Percentiles rank a stretch among this genome's conserved stretches.
Conservation (phyloP, 768 basidiomycete genomes). For the Amyloporia xantha region DNA sequence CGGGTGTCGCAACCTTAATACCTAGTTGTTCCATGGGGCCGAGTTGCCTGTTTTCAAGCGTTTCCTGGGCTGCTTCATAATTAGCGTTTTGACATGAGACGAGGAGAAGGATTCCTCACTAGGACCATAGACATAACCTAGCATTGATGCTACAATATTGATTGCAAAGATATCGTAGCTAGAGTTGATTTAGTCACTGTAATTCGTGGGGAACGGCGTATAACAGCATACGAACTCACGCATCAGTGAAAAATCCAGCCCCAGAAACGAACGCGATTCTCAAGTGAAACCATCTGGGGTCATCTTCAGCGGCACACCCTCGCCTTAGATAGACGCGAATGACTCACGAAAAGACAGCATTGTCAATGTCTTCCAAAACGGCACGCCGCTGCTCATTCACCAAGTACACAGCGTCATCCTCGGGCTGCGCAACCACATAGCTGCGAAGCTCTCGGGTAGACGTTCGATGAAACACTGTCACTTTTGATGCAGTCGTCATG, state of each 20-base stretch:
- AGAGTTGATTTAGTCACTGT: neutral
- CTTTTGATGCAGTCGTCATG: neutral
- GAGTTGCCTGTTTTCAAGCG: conserved; percentile 16
- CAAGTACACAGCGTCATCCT: conserved; percentile 4
- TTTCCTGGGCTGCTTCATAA: no score
- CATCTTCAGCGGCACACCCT: neutral
- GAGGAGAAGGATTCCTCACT: neutral
- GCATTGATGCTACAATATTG: conserved; percentile 39
- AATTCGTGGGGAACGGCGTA: neutral
- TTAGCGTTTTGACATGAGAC: no score
- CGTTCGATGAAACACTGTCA: neutral
- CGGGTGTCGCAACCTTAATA: conserved; percentile 36
- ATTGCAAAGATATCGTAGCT: conserved; percentile 37
- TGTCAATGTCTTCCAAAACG: conserved; percentile 44
- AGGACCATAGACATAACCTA: conserved; percentile 36
- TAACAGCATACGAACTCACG: conserved; percentile 17
- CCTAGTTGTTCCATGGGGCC: conserved; percentile 41
- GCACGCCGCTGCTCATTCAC: conserved; percentile 34
- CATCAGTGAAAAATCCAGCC: conserved; percentile 26
- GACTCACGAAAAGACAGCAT: conserved; percentile 39
- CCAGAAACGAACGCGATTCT: conserved; percentile 35
- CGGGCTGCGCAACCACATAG: neutral
- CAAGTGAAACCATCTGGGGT: conserved; percentile 41
- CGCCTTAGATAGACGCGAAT: neutral
- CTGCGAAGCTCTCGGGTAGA: neutral